Conservation (phyloP, 1,284 basidiomycete species). For the Rhodotorula mucilaginosa region DNA sequence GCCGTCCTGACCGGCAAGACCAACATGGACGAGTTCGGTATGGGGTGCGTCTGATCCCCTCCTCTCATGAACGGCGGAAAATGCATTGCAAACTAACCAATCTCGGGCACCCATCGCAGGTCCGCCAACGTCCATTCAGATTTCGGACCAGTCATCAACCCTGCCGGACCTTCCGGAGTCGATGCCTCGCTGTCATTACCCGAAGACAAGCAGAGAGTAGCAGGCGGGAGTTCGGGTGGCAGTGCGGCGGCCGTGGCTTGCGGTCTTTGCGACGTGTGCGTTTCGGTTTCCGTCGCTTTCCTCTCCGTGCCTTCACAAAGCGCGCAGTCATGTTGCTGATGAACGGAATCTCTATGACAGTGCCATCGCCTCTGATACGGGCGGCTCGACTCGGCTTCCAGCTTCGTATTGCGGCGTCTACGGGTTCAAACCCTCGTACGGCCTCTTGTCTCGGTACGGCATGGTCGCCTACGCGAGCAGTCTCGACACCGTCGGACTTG, state of each 20-base stretch:
- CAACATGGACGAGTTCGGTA: slow-evolving; percentile 97
- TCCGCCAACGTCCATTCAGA: slow-evolving; percentile 69
- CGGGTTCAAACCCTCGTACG: slow-evolving; percentile 93
- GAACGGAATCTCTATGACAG: slow-evolving; percentile 51
- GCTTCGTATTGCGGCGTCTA: slow-evolving; percentile 90
- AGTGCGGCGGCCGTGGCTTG: slow-evolving; percentile 78
- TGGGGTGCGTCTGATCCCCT: slow-evolving; percentile 65
- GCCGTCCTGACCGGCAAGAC: slow-evolving; percentile 80
- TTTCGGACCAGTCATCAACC: slow-evolving; percentile 76
- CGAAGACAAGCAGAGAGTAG: slow-evolving; percentile 62
- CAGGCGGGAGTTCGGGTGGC: slow-evolving; percentile 80
- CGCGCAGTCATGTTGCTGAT: not conserved
- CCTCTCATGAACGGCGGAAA: not conserved
- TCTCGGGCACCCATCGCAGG: slow-evolving; percentile 49
- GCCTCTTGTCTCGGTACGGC: slow-evolving; percentile 83
- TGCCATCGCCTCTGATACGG: slow-evolving; percentile 90
- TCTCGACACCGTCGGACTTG: slow-evolving; percentile 86
- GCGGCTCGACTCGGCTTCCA: slow-evolving; percentile 87
- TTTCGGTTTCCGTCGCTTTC: not conserved
- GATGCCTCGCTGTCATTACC: slow-evolving; percentile 13
- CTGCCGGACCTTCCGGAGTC: slow-evolving; percentile 52
- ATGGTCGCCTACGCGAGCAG: slow-evolving; percentile 91
- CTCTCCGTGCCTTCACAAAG: no score
- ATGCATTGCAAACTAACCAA: not conserved
- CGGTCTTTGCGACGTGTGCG: slow-evolving; percentile 73